A percentile compares a stretch with the other conserved stretches of the same genome.
Evolutionary conservation across 2,329 filamentous ascomycete species (phyloP).

Genomic region (Canariomyces notabilis): DNA sequence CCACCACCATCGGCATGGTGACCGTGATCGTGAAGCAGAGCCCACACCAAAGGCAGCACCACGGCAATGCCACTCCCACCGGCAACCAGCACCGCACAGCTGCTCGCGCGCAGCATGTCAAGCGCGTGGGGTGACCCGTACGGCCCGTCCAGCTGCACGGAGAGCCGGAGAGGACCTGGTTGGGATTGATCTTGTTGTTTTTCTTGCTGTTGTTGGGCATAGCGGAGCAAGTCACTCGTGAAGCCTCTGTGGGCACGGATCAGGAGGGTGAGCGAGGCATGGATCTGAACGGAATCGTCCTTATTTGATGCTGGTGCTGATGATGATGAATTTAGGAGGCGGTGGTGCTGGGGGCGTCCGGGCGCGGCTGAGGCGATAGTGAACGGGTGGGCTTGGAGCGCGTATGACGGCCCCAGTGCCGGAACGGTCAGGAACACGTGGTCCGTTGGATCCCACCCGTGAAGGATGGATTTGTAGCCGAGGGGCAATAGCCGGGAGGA

Average conservation of each 20-base stretch:
- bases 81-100: conserved; percentile 51
- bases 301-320: background rate
- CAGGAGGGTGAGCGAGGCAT: conserved; percentile 52
- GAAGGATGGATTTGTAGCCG: conserved; percentile 12
- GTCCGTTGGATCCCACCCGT: conserved; percentile 57
- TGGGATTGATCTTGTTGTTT: too few relatives aligned
- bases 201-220: conserved; percentile 40
- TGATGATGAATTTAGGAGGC: background rate
- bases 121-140: conserved; percentile 57
- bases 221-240: conserved; percentile 48
- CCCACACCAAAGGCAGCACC: conserved; percentile 54
- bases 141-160: conserved; percentile 56
- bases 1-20: background rate
- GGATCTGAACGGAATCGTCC: conserved; percentile 12
- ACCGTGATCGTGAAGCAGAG: conserved; percentile 32
- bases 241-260: conserved; percentile 58
- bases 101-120: conserved; percentile 44
- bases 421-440: conserved; percentile 61
- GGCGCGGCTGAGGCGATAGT: conserved; percentile 56
- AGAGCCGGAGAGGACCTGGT: too few relatives aligned
- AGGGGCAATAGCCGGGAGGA: background rate
- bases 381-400: conserved; percentile 60
- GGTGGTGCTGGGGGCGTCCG: conserved; percentile 32
- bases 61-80: conserved; percentile 63
- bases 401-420: conserved; percentile 45